phyloP scores from a whole-genome alignment of 345 rosid species.

The Arabidopsis arenosa region DNA sequence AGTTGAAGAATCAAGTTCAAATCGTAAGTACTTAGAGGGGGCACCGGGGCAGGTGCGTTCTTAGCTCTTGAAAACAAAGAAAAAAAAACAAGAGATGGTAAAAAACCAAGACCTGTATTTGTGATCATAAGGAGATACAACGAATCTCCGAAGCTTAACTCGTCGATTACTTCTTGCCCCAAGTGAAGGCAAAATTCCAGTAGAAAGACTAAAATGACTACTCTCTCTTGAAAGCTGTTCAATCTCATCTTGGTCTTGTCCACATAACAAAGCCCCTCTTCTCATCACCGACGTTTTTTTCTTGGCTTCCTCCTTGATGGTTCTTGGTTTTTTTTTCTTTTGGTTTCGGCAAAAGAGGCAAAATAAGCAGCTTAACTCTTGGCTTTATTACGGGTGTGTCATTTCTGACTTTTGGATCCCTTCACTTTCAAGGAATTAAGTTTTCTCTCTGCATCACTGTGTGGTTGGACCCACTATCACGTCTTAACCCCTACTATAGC shows the following conservation, averaged over 20 bases:
- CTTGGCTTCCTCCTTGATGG: background rate
- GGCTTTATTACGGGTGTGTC: constrained; percentile 24
- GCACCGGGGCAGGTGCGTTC: background rate
- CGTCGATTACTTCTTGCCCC: constrained; percentile 89
- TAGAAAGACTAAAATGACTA: constrained; percentile 86
- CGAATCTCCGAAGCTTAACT: constrained; percentile 62
- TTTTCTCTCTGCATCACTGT: background rate
- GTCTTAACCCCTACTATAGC: constrained; percentile 8
- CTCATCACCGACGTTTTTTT: background rate
- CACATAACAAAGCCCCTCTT: constrained; percentile 15
- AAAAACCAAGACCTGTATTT: constrained; percentile 65
- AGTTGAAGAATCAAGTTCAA: background rate
- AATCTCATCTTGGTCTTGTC: constrained; percentile 57
- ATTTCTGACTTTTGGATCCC: constrained; percentile 36
- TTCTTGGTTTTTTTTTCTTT: background rate
- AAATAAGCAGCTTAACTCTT: background rate
- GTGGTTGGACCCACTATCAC: constrained; percentile 31
- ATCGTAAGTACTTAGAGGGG: background rate
- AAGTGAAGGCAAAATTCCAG: constrained; percentile 85
- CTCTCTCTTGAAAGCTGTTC: constrained; percentile 84
- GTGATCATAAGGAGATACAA: constrained; percentile 81
- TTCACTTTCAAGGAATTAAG: constrained; percentile 20
- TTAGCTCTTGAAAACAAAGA: background rate
- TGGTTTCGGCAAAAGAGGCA: constrained; percentile 2
- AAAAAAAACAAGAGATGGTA: background rate